Conservation (phyloP, 345 rosid species). For the Lepidium sativum region DNA sequence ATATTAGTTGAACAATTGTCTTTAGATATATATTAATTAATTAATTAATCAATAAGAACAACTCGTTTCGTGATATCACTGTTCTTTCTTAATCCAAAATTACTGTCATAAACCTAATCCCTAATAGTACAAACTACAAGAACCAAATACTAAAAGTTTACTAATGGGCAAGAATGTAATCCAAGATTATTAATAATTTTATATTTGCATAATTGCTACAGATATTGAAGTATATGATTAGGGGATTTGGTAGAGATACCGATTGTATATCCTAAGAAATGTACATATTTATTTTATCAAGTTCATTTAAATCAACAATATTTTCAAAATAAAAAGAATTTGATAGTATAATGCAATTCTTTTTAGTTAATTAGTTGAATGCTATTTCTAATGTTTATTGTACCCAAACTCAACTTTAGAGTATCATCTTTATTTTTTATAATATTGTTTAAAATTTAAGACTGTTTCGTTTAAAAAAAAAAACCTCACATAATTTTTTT, state of each 20-base stretch:
- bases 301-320: too few species aligned
- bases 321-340: too few species aligned
- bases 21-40: background rate
- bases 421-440: too few species aligned
- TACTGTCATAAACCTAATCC: conserved; percentile 17
- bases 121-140: background rate
- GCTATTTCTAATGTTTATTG: too few species aligned
- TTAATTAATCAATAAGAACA: background rate
- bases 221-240: background rate
- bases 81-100: background rate
- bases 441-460: too few species aligned
- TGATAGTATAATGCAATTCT: too few species aligned
- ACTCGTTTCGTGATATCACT: conserved; percentile 5
- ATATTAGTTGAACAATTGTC: background rate
- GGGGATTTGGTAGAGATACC: conserved; percentile 8
- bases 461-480: background rate
- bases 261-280: background rate
- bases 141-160: conserved; percentile 11
- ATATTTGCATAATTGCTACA: background rate
- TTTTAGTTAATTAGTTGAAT: too few species aligned
- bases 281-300: too few species aligned
- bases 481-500: too few species aligned
- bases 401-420: too few species aligned
- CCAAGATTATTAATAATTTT: background rate
- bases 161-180: conserved; percentile 4